These are phyloP conservation scores for Trichosporon sp. DNA, from an alignment of 1,284 basidiomycete species.

Conservation along the genomic window DNA sequence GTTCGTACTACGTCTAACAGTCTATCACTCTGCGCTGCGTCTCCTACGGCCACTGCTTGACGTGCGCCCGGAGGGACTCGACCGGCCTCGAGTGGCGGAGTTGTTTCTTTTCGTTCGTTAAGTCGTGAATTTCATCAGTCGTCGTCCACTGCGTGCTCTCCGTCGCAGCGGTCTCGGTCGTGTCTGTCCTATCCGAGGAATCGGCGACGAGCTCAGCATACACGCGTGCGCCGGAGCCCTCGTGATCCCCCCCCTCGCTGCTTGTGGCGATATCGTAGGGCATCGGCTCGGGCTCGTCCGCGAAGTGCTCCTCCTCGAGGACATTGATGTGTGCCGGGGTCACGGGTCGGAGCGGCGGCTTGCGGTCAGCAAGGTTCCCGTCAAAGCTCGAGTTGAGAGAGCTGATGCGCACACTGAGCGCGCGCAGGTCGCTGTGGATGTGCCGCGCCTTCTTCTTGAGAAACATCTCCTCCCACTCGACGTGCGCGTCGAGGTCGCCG, in stretches of 20 bases:
- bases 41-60: constrained; percentile 8
- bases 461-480: constrained; percentile 12
- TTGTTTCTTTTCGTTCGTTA: not conserved
- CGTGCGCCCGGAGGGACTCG: constrained; percentile 1
- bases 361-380: not conserved
- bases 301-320: constrained; percentile 10
- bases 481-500: not conserved
- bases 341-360: not conserved
- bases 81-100: not conserved
- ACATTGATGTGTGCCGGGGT: not conserved
- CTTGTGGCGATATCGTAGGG: not conserved
- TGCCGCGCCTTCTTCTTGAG: not conserved
- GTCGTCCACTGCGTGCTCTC: not conserved
- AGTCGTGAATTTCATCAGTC: not conserved
- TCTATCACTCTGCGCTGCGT: too few relatives aligned
- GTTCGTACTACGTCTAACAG: not conserved
- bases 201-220: not conserved
- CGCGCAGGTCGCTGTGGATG: not conserved
- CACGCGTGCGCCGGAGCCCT: not conserved
- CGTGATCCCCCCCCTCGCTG: not conserved
- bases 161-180: not conserved
- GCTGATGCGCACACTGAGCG: not conserved
- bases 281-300: not conserved
- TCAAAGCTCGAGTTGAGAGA: not conserved
- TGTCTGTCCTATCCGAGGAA: not conserved